Evolutionary conservation across 176 grass and related monocot genomes (phyloP), one percentile per base, ranked within the genome.

Genomic region (Carex scoparia): DNA sequence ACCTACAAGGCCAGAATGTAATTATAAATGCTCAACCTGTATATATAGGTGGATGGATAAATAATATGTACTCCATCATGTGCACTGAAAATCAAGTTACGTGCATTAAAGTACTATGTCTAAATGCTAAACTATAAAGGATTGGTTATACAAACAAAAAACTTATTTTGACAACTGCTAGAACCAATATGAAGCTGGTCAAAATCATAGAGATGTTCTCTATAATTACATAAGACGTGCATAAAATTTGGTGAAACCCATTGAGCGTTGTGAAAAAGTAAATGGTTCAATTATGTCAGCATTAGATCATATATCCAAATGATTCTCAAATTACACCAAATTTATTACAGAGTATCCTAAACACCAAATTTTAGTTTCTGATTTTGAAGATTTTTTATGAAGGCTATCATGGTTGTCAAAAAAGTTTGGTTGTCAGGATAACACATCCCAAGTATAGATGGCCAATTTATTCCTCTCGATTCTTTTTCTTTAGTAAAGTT

Each of bases 401-500:
- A 27, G 42, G 42, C 10, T 74, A 74, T 57, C 28, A 32, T 78
- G 74, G 74, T 56, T 32, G 48, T 78, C 23, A 46, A 72, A 40
- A 18, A 72, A 72, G 16, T 72, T 69, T 42, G 40, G 69, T 72
- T 48, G 40, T n/a, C 69, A 57, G 12, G 5, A 10, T 78, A 18
- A 13, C 6, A 33, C 74, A 57, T 78, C 12, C 74, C 51, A 78
- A 57, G 3, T 42, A 46, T 71, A 57, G 23, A 57, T 57, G 48
- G 74, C 16, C 74, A 72, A 72, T 72, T 72, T 48, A 72, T 72
- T 72, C 69, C 11, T 72, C 69, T 70, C 8, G 2, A 72, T 38
- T 72, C 8, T 35, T 16, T 55, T 31, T 77, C 73, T 55, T 73
- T 78, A 33, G 74, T 32, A 16, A 57, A 86, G 38, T 82, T 90